Evolutionary conservation across 2,329 filamentous ascomycete genomes (phyloP).

Genomic region (Pseudocercospora fuligena): DNA sequence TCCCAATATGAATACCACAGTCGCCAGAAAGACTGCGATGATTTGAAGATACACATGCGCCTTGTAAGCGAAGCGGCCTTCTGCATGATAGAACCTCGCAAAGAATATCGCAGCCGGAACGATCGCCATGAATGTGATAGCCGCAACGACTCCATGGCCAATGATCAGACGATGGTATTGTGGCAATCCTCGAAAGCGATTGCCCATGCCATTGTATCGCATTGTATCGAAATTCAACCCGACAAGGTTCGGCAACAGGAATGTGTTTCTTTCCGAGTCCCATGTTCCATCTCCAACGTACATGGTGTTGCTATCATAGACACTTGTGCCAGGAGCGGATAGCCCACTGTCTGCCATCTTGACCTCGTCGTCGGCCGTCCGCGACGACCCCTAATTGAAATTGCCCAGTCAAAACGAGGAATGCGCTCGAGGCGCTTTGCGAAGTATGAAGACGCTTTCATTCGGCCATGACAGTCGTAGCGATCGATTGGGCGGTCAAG

Average conservation of each 20-base stretch:
- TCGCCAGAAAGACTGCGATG: slow-evolving; percentile 68
- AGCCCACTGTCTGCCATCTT: slow-evolving; percentile 47
- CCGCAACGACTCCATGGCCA: slow-evolving; percentile 74
- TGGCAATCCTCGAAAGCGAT: slow-evolving; percentile 70
- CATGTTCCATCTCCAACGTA: slow-evolving; percentile 82
- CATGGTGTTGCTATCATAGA: slow-evolving; percentile 75
- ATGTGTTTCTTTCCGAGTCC: slow-evolving; percentile 77
- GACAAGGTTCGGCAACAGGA: slow-evolving; percentile 76
- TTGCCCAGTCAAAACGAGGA: not conserved
- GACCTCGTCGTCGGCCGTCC: slow-evolving; percentile 5
- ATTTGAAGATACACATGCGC: slow-evolving; percentile 78
- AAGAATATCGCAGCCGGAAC: slow-evolving; percentile 75
- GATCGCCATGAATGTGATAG: slow-evolving; percentile 74
- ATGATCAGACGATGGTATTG: slow-evolving; percentile 74
- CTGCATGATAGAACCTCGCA: slow-evolving; percentile 70
- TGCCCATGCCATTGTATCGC: slow-evolving; percentile 87
- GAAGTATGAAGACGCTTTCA: not conserved
- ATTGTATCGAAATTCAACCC: slow-evolving; percentile 81
- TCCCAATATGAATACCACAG: slow-evolving; percentile 74
- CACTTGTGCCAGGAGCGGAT: slow-evolving; percentile 72
- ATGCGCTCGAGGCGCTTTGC: slow-evolving; percentile 6
- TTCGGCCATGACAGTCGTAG: not conserved
- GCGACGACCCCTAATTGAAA: not conserved
- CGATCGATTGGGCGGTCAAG: not conserved
- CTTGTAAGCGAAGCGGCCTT: slow-evolving; percentile 61